Percentiles rank a stretch among this genome's conserved stretches.
These are phyloP conservation scores for Lipomyces lipofer DNA, from an alignment of 805 yeast genomes.

Conservation along the genomic window DNA sequence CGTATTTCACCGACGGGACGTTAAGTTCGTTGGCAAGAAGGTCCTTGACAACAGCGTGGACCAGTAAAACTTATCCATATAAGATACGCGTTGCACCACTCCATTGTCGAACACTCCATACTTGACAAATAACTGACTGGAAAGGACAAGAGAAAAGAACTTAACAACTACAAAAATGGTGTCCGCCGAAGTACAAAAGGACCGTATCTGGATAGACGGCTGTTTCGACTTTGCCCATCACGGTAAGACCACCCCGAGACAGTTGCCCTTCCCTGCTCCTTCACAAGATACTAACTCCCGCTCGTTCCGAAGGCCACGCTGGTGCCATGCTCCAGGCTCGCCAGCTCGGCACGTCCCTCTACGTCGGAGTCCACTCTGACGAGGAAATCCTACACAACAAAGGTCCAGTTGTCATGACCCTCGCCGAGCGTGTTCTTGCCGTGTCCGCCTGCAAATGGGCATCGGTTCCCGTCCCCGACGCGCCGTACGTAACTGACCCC, in stretches of 20 bases:
- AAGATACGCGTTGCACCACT: too few relatives aligned
- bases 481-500: conserved; percentile 94
- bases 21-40: too few relatives aligned
- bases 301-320: conserved; percentile 76
- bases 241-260: conserved; percentile 53
- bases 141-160: neutral
- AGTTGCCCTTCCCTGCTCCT: neutral
- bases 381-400: conserved; percentile 79
- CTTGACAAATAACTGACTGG: neutral
- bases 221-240: conserved; percentile 98
- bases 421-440: conserved; percentile 76
- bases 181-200: conserved; percentile 18
- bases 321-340: conserved; percentile 96
- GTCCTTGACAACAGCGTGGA: too few relatives aligned
- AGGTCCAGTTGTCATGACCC: conserved; percentile 91
- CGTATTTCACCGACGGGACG: too few relatives aligned
- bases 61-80: too few relatives aligned
- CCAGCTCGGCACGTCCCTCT: conserved; percentile 70
- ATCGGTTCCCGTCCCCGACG: conserved; percentile 64
- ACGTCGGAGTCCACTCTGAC: conserved; percentile 90
- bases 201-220: conserved; percentile 90
- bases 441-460: conserved; percentile 92
- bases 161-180: conserved; percentile 6
- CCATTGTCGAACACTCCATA: too few relatives aligned
- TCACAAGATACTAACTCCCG: conserved; percentile 5